Evolutionary conservation across 331 rosid genomes (phyloP), one percentile per base, ranked within the genome.

Genomic region (Acacia pycnantha): DNA sequence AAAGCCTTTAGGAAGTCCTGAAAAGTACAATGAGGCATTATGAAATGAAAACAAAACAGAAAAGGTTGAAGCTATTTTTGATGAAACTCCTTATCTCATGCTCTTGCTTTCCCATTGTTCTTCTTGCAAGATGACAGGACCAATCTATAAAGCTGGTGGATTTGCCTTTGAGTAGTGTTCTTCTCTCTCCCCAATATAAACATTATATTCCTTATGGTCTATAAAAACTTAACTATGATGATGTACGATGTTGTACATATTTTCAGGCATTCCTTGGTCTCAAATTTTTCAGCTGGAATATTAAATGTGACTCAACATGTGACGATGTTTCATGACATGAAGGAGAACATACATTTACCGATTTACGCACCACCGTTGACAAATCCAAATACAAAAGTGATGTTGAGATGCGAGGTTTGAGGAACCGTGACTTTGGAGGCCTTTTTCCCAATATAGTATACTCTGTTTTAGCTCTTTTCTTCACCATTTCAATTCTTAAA

Each of bases 21-120:
- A 73, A 40, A 76, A 59, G 1, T 83, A 46, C 67, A 56, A 65
- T 8, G 8, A 80, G 11, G 81, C 81, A 33, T 27, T 86, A 72
- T 71, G 78, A 0, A 69, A 0, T 72, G 83, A 58, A 51, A 0
- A 16, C n/a, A 5, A 51, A 51, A 51, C 5, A 24, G 41, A 59
- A 2, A 40, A 10, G 6, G 43, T 40, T 5, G 76, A 35, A 24
- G 76, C 24, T 8, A 47, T 71, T 51, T 15, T 71, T 46, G 76
- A 71, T 47, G 76, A 71, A 6, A 47, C 53, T 26, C 53, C 53
- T 9, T 26, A 24, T 46, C 31, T 71, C 21, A 46, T 3, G 53
- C 76, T 71, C 8, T 47, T 71, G 41, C 35, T 46, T 2, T 3
- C 24, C 8, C 3, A 46, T 0, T 58, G 41, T 37, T 6, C 59